A percentile compares a stretch with the other conserved stretches of the same genome.
Evolutionary conservation across 129 eudicot species (phyloP).

Genomic region (Flaveria ramosissima): DNA sequence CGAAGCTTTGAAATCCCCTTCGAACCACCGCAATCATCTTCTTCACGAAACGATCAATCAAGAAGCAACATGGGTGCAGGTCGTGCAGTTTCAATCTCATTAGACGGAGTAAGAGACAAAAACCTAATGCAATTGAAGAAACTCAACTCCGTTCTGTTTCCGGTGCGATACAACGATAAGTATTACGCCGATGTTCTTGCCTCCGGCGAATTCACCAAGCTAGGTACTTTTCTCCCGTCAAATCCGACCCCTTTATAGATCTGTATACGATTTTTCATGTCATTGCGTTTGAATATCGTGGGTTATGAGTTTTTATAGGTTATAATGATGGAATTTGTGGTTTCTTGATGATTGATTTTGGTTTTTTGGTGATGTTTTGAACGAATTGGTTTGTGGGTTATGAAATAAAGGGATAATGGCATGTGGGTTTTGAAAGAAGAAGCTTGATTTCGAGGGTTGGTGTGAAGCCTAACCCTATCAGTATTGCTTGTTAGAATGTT

Average conservation of each 20-base stretch:
- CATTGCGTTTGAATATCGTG: background rate
- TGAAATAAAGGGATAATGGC: background rate
- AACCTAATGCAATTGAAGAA: slow-evolving; percentile 97
- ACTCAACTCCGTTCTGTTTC: slow-evolving; percentile 90
- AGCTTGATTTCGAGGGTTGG: background rate
- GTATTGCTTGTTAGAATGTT: no score
- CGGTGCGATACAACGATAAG: slow-evolving; percentile 91
- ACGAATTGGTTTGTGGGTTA: slow-evolving; percentile 9
- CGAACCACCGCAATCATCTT: slow-evolving; percentile 18
- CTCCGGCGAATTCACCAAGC: slow-evolving; percentile 82
- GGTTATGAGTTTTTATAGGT: background rate
- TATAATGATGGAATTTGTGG: background rate
- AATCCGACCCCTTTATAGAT: slow-evolving; percentile 22
- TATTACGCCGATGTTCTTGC: slow-evolving; percentile 91
- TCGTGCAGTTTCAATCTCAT: slow-evolving; percentile 65
- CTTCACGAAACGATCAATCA: slow-evolving; percentile 20
- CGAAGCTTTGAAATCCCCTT: slow-evolving; percentile 15
- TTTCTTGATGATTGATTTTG: no score
- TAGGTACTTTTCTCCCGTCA: slow-evolving; percentile 43
- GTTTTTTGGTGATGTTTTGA: no score
- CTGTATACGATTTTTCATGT: background rate
- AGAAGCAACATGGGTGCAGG: slow-evolving; percentile 61
- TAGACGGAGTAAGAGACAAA: slow-evolving; percentile 86
- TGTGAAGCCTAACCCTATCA: background rate
- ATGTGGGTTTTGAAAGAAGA: background rate